phyloP scores from a whole-genome alignment of 306 rosid genomes.

The Lablab purpureus region DNA sequence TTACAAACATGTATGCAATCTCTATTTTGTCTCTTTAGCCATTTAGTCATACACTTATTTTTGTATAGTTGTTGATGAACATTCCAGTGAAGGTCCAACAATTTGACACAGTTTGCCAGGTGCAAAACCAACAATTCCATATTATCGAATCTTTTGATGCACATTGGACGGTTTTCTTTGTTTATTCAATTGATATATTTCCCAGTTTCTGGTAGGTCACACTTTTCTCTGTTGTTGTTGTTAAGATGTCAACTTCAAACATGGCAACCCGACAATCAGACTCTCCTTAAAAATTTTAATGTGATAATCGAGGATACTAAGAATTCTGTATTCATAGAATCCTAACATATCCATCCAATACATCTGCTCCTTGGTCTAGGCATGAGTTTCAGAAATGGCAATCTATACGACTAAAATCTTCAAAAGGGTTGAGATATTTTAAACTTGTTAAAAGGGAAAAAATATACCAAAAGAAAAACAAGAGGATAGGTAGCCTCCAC shows the following conservation, averaged over 20 bases:
- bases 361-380: constrained; percentile 21
- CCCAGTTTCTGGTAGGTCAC: constrained; percentile 48
- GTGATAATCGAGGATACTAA: constrained; percentile 23
- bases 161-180: constrained; percentile 1
- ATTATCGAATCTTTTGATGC: constrained; percentile 34
- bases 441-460: constrained; percentile 12
- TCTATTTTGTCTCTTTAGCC: constrained; percentile 23
- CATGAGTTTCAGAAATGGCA: constrained; percentile 7
- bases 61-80: constrained; percentile 49
- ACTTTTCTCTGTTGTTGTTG: constrained; percentile 41
- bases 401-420: not conserved
- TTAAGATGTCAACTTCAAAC: constrained; percentile 62
- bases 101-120: constrained; percentile 23
- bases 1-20: constrained; percentile 41
- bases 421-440: not conserved
- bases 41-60: constrained; percentile 36
- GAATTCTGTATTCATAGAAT: constrained; percentile 12
- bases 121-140: constrained; percentile 42
- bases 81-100: constrained; percentile 42
- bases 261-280: constrained; percentile 44
- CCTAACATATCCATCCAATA: not conserved
- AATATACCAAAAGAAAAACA: not conserved
- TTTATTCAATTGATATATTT: constrained; percentile 46
- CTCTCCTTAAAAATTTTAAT: constrained; percentile 33
- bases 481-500: constrained; percentile 4